These are phyloP conservation scores for Claviceps humidiphila DNA, from an alignment of 2,329 filamentous ascomycete genomes.

Conservation along the genomic window DNA sequence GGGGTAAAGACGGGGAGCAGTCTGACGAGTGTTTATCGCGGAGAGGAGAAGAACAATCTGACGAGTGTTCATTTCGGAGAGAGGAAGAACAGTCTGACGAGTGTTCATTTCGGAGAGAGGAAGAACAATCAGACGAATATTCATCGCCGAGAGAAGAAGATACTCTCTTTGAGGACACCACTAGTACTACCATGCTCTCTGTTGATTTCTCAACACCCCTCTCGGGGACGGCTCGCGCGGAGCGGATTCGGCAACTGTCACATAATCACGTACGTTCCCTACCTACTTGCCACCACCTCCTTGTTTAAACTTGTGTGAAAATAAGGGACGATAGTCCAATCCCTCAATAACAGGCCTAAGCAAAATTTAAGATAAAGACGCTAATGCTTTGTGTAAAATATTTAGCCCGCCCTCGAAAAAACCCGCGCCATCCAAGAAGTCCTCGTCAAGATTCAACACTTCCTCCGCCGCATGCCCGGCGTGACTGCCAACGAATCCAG, in stretches of 20 bases:
- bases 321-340: too few species aligned
- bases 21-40: too few species aligned
- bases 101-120: too few species aligned
- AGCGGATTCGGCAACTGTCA: constrained; percentile 25
- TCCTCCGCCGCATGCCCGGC: constrained; percentile 26
- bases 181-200: constrained; percentile 18
- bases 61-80: neutral
- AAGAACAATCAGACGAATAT: too few species aligned
- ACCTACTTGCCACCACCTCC: neutral
- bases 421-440: constrained; percentile 21
- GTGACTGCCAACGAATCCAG: constrained; percentile 21
- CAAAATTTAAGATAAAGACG: too few species aligned
- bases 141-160: too few species aligned
- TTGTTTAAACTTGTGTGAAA: too few species aligned
- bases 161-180: too few species aligned
- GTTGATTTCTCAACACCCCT: constrained; percentile 28
- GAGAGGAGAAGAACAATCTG: neutral
- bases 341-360: neutral
- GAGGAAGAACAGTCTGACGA: neutral
- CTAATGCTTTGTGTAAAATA: too few species aligned
- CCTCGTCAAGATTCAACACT: constrained; percentile 24
- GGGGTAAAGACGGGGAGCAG: too few species aligned
- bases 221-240: constrained; percentile 20
- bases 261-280: constrained; percentile 23
- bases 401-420: constrained; percentile 22